Percentiles rank a stretch among this genome's conserved stretches.
Evolutionary conservation across 768 basidiomycete species (phyloP).

Genomic region (Hydnomerulius pinastri): DNA sequence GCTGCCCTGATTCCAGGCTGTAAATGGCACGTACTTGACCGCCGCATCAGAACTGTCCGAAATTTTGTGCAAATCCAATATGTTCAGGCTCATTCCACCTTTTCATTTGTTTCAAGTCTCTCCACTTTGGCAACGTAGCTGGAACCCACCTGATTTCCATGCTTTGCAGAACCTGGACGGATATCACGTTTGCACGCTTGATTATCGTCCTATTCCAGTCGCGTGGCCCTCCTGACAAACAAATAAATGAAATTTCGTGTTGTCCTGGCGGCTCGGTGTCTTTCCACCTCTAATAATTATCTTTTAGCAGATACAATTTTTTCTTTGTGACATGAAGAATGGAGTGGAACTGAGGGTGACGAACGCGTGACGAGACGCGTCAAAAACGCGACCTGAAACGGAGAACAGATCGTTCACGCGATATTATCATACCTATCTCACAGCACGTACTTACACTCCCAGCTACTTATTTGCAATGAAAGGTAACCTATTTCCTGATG

Average conservation of each 20-base stretch:
- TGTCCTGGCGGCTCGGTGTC: slow-evolving; percentile 13
- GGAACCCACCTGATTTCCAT: too few relatives aligned
- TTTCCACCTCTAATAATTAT: slow-evolving; percentile 17
- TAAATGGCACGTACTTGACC: too few relatives aligned
- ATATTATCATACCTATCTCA: slow-evolving; percentile 6
- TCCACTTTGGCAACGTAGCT: too few relatives aligned
- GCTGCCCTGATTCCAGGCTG: slow-evolving; percentile 16
- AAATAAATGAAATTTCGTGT: slow-evolving; percentile 17
- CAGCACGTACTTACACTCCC: neutral
- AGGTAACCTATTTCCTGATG: slow-evolving; percentile 26
- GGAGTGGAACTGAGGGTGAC: slow-evolving; percentile 16
- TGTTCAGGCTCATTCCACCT: too few relatives aligned
- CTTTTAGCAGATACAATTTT: slow-evolving; percentile 9
- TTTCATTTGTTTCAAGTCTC: too few relatives aligned
- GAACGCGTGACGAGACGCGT: slow-evolving; percentile 28
- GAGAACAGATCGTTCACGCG: slow-evolving; percentile 9
- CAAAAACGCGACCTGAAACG: slow-evolving; percentile 24
- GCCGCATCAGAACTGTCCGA: too few relatives aligned
- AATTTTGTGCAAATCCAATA: too few relatives aligned
- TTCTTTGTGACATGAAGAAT: slow-evolving; percentile 9
- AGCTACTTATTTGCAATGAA: slow-evolving; percentile 21
- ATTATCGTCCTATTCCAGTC: neutral
- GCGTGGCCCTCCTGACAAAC: neutral
- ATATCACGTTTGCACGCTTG: too few relatives aligned
- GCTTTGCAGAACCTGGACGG: too few relatives aligned